Percentiles rank a stretch among this genome's conserved stretches.
Evolutionary conservation across 2,329 filamentous ascomycete species (phyloP).

Genomic region (Cytospora piceae): DNA sequence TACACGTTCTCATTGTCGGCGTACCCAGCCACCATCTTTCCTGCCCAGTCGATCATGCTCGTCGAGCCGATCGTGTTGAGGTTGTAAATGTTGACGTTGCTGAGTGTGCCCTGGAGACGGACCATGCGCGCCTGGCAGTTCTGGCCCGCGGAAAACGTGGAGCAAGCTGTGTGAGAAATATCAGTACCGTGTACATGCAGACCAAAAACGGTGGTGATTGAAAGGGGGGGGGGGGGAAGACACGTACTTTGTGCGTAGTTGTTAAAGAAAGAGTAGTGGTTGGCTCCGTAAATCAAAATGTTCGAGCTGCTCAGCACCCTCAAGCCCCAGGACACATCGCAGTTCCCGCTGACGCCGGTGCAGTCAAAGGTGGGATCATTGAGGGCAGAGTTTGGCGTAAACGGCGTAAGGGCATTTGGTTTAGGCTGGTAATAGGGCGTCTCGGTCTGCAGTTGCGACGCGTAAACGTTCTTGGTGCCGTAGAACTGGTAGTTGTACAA

Average conservation of each 20-base stretch:
- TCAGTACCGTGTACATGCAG: conserved; percentile 2
- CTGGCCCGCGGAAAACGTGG: conserved; percentile 46
- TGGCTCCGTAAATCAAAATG: conserved; percentile 64
- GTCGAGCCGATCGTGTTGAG: conserved; percentile 50
- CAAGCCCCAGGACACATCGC: conserved; percentile 66
- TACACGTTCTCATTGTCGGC: conserved; percentile 46
- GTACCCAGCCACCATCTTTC: conserved; percentile 41
- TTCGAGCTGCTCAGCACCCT: conserved; percentile 60
- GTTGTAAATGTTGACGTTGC: conserved; percentile 46
- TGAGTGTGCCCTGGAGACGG: conserved; percentile 36
- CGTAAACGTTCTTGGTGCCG: conserved; percentile 63
- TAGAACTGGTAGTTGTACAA: conserved; percentile 70
- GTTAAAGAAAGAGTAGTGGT: conserved; percentile 70
- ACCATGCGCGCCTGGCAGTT: conserved; percentile 53
- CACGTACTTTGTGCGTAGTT: conserved; percentile 50
- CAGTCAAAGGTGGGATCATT: conserved; percentile 59
- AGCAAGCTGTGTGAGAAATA: conserved; percentile 42
- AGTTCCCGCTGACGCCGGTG: conserved; percentile 40
- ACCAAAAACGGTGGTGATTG: background rate
- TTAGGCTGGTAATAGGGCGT: conserved; percentile 72
- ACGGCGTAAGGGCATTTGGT: conserved; percentile 62
- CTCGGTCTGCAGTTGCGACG: conserved; percentile 69
- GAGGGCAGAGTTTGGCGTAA: conserved; percentile 46
- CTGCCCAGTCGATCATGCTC: conserved; percentile 46
- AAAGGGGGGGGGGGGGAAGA: too few species aligned